Evolutionary conservation across 2,329 filamentous ascomycete species (phyloP).

Genomic region (Xylaria sp.): DNA sequence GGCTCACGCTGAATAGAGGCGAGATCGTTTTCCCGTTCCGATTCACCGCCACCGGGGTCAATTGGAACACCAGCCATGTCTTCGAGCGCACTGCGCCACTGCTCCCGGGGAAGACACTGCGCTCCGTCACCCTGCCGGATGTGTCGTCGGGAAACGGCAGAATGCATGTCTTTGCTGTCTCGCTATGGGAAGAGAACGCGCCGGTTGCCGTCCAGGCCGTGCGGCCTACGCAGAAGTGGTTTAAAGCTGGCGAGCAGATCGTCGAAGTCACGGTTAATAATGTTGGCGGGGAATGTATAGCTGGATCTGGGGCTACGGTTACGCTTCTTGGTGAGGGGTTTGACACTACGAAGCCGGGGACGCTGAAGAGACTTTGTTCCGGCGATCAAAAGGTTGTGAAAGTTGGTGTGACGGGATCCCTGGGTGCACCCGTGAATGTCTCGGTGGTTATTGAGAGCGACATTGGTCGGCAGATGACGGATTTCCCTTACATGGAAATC

Average conservation of each 20-base stretch:
- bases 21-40: conserved; percentile 58
- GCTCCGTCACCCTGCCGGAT: conserved; percentile 55
- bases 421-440: conserved; percentile 42
- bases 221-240: conserved; percentile 58
- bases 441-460: conserved; percentile 40
- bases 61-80: conserved; percentile 56
- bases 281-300: conserved; percentile 49
- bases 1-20: conserved; percentile 58
- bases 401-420: conserved; percentile 52
- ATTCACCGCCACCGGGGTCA: conserved; percentile 50
- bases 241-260: conserved; percentile 52
- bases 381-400: conserved; percentile 57
- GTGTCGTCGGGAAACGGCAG: conserved; percentile 51
- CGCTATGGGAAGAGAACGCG: conserved; percentile 47
- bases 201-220: conserved; percentile 53
- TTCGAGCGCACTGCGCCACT: conserved; percentile 58
- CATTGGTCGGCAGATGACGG: conserved; percentile 25
- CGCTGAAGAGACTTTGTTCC: conserved; percentile 56
- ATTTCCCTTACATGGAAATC: conserved; percentile 43
- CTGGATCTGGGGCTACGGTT: conserved; percentile 48
- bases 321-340: conserved; percentile 54
- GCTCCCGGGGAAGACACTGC: conserved; percentile 53
- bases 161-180: conserved; percentile 58
- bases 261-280: conserved; percentile 53
- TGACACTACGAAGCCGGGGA: conserved; percentile 55